These are phyloP conservation scores for Lagerstroemia speciosa DNA, from an alignment of 345 rosid genomes.

Conservation along the genomic window DNA sequence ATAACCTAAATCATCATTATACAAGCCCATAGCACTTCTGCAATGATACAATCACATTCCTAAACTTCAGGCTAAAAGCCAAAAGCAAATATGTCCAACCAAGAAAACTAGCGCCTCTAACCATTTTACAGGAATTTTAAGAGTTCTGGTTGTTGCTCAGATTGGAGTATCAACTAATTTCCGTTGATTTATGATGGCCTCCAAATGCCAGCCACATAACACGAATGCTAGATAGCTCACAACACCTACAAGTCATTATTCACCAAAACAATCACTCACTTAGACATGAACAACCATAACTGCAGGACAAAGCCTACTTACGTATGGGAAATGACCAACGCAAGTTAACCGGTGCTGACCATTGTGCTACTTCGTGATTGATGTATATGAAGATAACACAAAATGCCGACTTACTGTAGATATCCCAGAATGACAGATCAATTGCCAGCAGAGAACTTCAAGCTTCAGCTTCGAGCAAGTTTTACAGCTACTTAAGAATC, in stretches of 20 bases:
- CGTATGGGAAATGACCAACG: neutral
- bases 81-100: too few relatives aligned
- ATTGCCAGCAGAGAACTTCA: neutral
- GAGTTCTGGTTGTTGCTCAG: neutral
- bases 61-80: too few relatives aligned
- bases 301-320: neutral
- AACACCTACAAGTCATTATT: neutral
- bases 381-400: too few relatives aligned
- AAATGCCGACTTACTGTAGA: too few relatives aligned
- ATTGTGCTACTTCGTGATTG: too few relatives aligned
- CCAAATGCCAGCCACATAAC: neutral
- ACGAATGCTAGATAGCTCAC: neutral
- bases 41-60: too few relatives aligned
- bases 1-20: too few relatives aligned
- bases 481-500: neutral
- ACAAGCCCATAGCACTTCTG: too few relatives aligned
- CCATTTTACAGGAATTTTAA: neutral
- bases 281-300: neutral
- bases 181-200: neutral
- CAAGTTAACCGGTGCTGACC: too few relatives aligned
- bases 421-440: too few relatives aligned
- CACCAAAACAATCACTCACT: neutral
- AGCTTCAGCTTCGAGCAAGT: neutral
- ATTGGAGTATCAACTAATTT: neutral
- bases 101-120: neutral